A percentile compares a stretch with the other conserved stretches of the same genome.
Evolutionary conservation across 2,329 filamentous ascomycete genomes (phyloP).

Genomic region (Aotearoamyces nothofagi): DNA sequence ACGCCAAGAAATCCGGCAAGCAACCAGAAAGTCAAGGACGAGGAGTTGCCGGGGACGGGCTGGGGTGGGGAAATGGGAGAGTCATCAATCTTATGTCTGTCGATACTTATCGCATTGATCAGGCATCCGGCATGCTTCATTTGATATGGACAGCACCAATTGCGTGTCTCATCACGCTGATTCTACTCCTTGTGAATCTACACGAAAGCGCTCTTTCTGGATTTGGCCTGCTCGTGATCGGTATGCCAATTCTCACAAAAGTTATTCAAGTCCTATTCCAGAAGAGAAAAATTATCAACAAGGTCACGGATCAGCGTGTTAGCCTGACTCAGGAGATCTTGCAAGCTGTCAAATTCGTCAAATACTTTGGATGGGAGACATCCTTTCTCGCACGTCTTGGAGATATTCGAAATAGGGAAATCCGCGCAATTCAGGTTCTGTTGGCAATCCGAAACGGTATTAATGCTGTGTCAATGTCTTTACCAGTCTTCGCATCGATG

Average conservation of each 20-base stretch:
- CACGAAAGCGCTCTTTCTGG: conserved; percentile 82
- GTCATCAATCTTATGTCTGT: conserved; percentile 92
- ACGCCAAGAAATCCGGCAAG: conserved; percentile 25
- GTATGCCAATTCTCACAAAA: conserved; percentile 61
- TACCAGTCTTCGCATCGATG: conserved; percentile 88
- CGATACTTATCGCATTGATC: conserved; percentile 84
- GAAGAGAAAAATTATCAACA: conserved; percentile 71
- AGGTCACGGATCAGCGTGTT: conserved; percentile 84
- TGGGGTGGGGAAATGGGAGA: conserved; percentile 83
- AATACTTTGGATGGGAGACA: conserved; percentile 91
- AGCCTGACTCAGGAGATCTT: conserved; percentile 86
- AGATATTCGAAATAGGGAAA: conserved; percentile 61
- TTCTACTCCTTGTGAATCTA: conserved; percentile 72
- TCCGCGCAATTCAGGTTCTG: conserved; percentile 69
- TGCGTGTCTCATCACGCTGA: conserved; percentile 61
- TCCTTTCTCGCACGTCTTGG: conserved; percentile 68
- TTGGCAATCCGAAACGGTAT: conserved; percentile 56
- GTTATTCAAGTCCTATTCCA: conserved; percentile 65
- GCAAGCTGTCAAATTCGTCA: conserved; percentile 84
- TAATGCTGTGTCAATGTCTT: conserved; percentile 43
- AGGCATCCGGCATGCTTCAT: conserved; percentile 79
- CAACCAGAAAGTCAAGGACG: conserved; percentile 23
- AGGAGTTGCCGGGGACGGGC: conserved; percentile 49
- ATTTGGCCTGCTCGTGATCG: conserved; percentile 66
- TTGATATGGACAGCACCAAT: conserved; percentile 81